Base-by-base conservation (phyloP, 805 yeast genomes). In the Yarrowia yakushimensis region DNA sequence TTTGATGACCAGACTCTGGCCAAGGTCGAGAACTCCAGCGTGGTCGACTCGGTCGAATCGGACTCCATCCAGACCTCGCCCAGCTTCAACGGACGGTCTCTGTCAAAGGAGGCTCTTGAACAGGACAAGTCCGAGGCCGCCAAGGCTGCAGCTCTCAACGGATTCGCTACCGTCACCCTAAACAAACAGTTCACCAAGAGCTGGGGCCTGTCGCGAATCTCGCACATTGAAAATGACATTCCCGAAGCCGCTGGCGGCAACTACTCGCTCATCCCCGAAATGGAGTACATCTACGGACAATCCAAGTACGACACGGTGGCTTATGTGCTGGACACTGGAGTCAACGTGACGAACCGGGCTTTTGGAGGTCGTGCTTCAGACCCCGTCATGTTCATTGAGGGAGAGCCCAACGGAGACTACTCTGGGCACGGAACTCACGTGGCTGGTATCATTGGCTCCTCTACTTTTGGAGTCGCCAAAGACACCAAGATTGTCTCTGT, bases 371-470 rank as follows among this genome's bases (percentile, higher is more conserved):
- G 97, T 77, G 96, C 96, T 45, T 73, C 73, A 36, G 89, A 96
- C 96, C 96, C 96, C 68, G 81, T 85, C 59, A 89, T 94, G 63
- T 79, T 89, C 67, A 96, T 96, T 67, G 69, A 74, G 60, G 86
- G 85, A 69, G 90, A 85, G 68, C 81, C 80, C 61, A 34, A n/a
- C 5, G 90, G 86, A 67, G 97, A 92, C 73, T 94, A 90, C 60
- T 88, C 89, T 70, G 97, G 97, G 59, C 97, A 91, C 76, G 97
- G 97, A 71, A 90, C 97, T 48, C 97, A 91, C 72, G 90, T 96
- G 78, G 96, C 97, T 17, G 97, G 97, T 76, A 90, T 96, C 34
- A 88, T 92, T 1, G 60, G 45, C 13, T 36, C 45, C 7, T 18
- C 42, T 2, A 25, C 33, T 3, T 52, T 52, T 52, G 60, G 60